Evolutionary conservation across 192 early-diverging fungal species (phyloP), one percentile per base, ranked within the genome.

Genomic region (Coemansia sp.): DNA sequence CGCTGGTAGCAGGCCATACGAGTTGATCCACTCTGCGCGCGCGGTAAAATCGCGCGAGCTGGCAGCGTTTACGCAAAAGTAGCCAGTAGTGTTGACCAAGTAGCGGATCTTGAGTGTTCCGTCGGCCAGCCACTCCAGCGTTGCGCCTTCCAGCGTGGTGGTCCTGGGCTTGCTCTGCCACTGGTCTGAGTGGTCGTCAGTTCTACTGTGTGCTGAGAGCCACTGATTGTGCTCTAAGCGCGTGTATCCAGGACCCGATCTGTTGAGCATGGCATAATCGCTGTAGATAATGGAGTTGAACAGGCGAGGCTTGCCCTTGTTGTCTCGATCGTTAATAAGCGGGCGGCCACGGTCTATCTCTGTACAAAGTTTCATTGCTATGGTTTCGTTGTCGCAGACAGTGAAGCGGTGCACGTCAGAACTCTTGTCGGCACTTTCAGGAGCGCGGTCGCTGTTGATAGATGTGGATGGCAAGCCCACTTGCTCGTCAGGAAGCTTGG

Each of bases 1-100:
- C 31, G 89, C 95, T 2, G 94, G 92, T 17, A 98, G 76, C 64
- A 85, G 76, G 53, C 97, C 97, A 78, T 94, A 91, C 10, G 92
- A 89, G 73, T 93, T 94, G 36, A 75, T 73, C 84, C 92, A 92
- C 29, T 87, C 84, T 29, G 92, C 73, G 27, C 73, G 77, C n/a
- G 90, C 85, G 3, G 72, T 66, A 75, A 87, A 92, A 61, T 78
- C 83, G 25, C 60, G 70, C 39, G 57, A 37, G 48, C 75, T 75
- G 7, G 64, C 44, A 0, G 72, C 84, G 9, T 74, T 82, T 1
- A 92, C 85, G 72, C 97, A 98, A 74, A 95, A 98, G 77, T 89
- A 93, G 23, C 95, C 97, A 1, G 94, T 94, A 4, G 85, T 77
- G 23, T 86, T 75, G 4, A 95, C 89, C 27, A 82, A 62, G 75